A percentile compares a stretch with the other conserved stretches of the same genome.
Conservation (phyloP, 257 asterid species). For the Primulina tabacum region DNA sequence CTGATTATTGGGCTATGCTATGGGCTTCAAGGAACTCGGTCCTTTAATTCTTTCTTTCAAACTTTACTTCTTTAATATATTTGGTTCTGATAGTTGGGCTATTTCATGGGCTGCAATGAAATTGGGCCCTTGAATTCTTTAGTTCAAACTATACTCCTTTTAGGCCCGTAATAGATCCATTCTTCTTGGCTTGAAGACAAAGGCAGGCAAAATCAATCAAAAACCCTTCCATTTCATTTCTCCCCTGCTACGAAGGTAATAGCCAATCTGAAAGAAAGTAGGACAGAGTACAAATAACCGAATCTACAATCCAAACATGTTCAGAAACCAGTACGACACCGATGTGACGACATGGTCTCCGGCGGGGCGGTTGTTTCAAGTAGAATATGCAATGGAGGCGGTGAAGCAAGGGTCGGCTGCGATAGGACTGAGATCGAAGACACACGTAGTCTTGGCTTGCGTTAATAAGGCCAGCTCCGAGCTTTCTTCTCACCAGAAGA, state of each 20-base stretch:
- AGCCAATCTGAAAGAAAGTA: no score
- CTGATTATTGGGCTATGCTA: no score
- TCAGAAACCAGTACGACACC: constrained; percentile 93
- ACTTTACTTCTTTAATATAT: no score
- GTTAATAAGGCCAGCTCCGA: constrained; percentile 91
- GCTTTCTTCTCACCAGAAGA: constrained; percentile 97
- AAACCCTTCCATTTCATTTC: neutral
- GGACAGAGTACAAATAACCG: neutral
- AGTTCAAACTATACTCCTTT: neutral
- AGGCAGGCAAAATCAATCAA: constrained; percentile 3
- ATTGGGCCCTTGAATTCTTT: neutral
- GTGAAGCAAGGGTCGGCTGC: constrained; percentile 99
- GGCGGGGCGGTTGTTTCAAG: constrained; percentile 91
- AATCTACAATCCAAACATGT: constrained; percentile 38
- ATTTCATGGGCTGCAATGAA: neutral
- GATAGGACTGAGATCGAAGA: constrained; percentile 90
- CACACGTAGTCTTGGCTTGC: constrained; percentile 80
- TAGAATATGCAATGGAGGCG: constrained; percentile 98
- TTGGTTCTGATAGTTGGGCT: neutral
- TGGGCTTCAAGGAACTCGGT: no score
- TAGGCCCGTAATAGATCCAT: neutral
- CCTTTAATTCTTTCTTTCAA: no score
- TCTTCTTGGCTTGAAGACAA: constrained; percentile 18
- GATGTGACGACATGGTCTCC: constrained; percentile 99
- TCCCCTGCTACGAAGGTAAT: no score